Percentiles rank a stretch among this genome's conserved stretches.
Evolutionary conservation across 768 basidiomycete genomes (phyloP).

Genomic region (Tricholoma flavovirens): DNA sequence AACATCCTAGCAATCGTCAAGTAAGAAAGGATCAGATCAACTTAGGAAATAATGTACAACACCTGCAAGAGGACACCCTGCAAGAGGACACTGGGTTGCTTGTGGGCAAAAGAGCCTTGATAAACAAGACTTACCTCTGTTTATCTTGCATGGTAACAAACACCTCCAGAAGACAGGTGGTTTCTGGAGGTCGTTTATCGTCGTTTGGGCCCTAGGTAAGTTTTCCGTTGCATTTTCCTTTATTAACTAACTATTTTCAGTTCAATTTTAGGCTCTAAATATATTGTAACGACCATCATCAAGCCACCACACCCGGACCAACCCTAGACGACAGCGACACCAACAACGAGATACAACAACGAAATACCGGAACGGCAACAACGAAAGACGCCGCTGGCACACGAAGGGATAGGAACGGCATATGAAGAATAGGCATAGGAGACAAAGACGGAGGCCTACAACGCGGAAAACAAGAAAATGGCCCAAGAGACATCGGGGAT

Average conservation of each 20-base stretch:
- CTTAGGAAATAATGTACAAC: too few species aligned
- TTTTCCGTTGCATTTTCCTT: background rate
- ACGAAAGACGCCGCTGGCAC: background rate
- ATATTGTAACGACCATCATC: background rate
- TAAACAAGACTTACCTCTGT: too few species aligned
- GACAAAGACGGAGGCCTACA: background rate
- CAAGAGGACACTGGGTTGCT: too few species aligned
- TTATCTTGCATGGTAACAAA: too few species aligned
- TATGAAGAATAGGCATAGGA: background rate
- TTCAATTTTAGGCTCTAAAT: background rate
- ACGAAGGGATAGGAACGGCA: background rate
- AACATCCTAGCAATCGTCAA: too few species aligned
- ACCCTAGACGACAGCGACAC: background rate
- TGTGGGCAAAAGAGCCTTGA: too few species aligned
- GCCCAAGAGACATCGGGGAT: background rate
- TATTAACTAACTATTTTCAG: too few species aligned
- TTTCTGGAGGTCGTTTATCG: too few species aligned
- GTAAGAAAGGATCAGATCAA: too few species aligned
- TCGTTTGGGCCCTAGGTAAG: too few species aligned
- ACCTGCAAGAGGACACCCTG: too few species aligned
- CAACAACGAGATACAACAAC: background rate
- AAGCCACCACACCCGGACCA: background rate
- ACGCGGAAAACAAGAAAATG: background rate
- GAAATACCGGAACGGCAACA: background rate
- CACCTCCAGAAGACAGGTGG: too few species aligned